phyloP scores from a whole-genome alignment of 129 eudicot species.

The Calendula officinalis region DNA sequence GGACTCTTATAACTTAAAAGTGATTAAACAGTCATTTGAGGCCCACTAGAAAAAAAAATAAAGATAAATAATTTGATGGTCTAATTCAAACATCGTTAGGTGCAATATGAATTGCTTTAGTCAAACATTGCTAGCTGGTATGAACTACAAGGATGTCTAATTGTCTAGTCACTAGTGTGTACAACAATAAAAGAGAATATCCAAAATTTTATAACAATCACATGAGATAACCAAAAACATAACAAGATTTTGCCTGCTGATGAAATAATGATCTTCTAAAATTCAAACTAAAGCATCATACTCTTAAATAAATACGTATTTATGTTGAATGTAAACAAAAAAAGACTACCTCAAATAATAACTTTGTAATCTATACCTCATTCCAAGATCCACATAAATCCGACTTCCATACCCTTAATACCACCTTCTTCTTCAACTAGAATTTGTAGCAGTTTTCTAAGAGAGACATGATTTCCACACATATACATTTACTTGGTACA shows the following conservation, averaged over 20 bases:
- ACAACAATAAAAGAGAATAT: background rate
- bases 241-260: constrained; percentile 38
- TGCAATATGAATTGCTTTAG: background rate
- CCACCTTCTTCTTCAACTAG: constrained; percentile 16
- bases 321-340: constrained; percentile 34
- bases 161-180: too few relatives aligned
- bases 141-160: background rate
- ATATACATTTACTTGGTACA: too few relatives aligned
- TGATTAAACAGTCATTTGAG: too few relatives aligned
- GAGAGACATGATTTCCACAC: background rate
- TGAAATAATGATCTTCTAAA: constrained; percentile 17
- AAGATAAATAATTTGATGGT: too few relatives aligned
- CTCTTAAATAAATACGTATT: constrained; percentile 8
- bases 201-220: constrained; percentile 17
- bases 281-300: constrained; percentile 34
- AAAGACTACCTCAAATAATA: constrained; percentile 26
- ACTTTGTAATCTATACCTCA: constrained; percentile 31
- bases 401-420: constrained; percentile 5
- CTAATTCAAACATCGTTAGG: background rate
- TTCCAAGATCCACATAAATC: constrained; percentile 7
- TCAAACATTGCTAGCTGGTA: background rate
- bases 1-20: too few relatives aligned
- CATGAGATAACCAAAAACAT: constrained; percentile 5
- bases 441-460: constrained; percentile 9
- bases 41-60: too few relatives aligned